Evolutionary conservation across 2,329 filamentous ascomycete species (phyloP).

Genomic region (Aspergillus quadrilineatus): DNA sequence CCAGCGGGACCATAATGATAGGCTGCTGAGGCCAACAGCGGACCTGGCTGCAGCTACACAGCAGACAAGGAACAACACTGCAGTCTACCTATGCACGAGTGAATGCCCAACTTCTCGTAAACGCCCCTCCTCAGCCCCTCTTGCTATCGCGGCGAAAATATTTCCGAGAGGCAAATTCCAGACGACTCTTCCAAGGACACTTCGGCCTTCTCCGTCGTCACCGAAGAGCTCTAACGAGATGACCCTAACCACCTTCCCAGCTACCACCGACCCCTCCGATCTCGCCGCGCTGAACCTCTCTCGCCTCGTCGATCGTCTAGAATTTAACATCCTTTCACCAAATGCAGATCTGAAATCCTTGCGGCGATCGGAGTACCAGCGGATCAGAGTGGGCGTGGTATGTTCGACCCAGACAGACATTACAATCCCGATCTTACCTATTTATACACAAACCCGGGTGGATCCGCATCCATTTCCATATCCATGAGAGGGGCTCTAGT

Average conservation of each 20-base stretch:
- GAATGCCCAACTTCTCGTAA: constrained; percentile 11
- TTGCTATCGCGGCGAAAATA: background rate
- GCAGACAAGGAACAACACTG: constrained; percentile 1
- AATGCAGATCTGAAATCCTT: constrained; percentile 38
- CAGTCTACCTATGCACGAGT: constrained; percentile 1
- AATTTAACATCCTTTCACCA: constrained; percentile 44
- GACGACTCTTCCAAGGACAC: background rate
- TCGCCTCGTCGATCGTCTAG: constrained; percentile 44
- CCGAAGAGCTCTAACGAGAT: constrained; percentile 13
- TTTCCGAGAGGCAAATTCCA: background rate
- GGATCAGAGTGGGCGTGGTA: constrained; percentile 44
- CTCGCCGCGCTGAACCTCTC: constrained; percentile 40
- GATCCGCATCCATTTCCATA: background rate
- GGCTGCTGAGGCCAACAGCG: constrained; percentile 2
- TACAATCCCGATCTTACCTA: background rate
- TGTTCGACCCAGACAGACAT: constrained; percentile 9
- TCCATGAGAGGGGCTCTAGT: background rate
- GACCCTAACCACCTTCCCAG: constrained; percentile 23
- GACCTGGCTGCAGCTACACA: background rate
- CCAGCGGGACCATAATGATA: background rate
- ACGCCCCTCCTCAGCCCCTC: background rate
- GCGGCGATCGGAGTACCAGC: constrained; percentile 43
- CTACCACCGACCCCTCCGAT: constrained; percentile 25
- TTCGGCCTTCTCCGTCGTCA: background rate
- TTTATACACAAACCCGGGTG: background rate